These are phyloP conservation scores for Cichorium intybus DNA, from an alignment of 140 eudicot genomes.

Conservation along the genomic window DNA sequence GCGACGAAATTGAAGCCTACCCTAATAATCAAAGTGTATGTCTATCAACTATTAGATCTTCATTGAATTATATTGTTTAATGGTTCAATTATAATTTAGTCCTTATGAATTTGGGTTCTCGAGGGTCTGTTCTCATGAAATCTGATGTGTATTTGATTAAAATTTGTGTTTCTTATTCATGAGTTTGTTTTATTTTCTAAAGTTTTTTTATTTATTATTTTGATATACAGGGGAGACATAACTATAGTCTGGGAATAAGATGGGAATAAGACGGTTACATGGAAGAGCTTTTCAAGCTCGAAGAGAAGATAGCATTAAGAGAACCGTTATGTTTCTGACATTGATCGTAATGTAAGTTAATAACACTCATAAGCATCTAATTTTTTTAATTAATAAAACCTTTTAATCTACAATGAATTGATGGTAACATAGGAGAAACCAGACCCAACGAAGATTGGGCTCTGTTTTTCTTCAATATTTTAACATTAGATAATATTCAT, in stretches of 20 bases:
- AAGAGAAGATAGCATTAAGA: constrained; percentile 87
- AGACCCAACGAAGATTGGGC: too few relatives aligned
- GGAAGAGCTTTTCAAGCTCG: constrained; percentile 81
- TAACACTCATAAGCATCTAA: not conserved
- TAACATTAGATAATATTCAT: too few relatives aligned
- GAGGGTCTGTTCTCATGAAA: not conserved
- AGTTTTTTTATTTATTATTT: not conserved
- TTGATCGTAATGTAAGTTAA: constrained; percentile 81
- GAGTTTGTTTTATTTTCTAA: not conserved
- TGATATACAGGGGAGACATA: constrained; percentile 64
- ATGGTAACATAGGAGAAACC: too few relatives aligned
- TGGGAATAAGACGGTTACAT: constrained; percentile 62
- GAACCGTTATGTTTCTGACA: constrained; percentile 97
- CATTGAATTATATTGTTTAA: too few relatives aligned
- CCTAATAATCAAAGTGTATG: constrained; percentile 71
- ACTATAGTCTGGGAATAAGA: constrained; percentile 67
- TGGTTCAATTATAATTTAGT: too few relatives aligned
- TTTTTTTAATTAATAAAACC: not conserved
- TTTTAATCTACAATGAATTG: not conserved
- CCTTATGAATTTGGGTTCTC: too few relatives aligned
- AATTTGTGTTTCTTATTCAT: too few relatives aligned
- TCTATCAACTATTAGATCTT: too few relatives aligned
- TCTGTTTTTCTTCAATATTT: too few relatives aligned
- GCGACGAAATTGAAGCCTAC: constrained; percentile 40
- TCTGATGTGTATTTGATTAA: not conserved